Base-by-base conservation (phyloP, 2,329 filamentous ascomycete genomes). In the Trichoderma breve region DNA sequence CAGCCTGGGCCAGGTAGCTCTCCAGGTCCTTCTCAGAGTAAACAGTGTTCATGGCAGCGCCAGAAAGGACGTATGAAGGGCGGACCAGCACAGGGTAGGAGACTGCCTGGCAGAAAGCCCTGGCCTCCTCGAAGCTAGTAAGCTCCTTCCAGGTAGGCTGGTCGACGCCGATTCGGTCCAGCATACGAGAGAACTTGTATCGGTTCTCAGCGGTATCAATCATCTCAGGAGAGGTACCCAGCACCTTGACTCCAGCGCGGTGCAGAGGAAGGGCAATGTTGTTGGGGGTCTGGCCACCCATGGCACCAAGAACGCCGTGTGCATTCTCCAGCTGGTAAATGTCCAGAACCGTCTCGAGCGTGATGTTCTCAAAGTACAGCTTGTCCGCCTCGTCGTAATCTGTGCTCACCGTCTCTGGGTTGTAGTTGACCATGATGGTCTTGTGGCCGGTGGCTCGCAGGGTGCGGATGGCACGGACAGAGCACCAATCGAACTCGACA, bases 401-500 rank as follows among this genome's bases (percentile, higher is more conserved):
- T 0, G 95, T 97, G 75, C 85, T 89, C 0, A 97, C 92, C 0
- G 94, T 97, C 80, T 98, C 95, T 0, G 95, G 95, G 78, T 98
- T 97, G 79, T 92, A 93, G 78, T 97, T 97, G 64, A 97, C 91
- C 95, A 98, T 98, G 78, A 98, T 91, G 0, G 96, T 98, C 87
- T 98, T 98, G 85, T 92, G 90, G 3, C 93, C 93, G 73, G 91
- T 89, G 75, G 93, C 89, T 65, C 96, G 90, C 8, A 99, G 88
- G 2, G 96, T 98, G 74, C 95, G 91, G 74, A 98, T 97, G 6
- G 96, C 94, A 73, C 95, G 88, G 32, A 99, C 96, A 5, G 96
- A 97, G 82, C 96, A 98, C 96, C 96, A 99, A 82, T 99, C 96
- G 81, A 99, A 99, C 80, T 99, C 96, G 72, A 99, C 96, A 0